Percentiles rank a stretch among this genome's conserved stretches.
These are phyloP conservation scores for Suhomyces pyralidae DNA, from an alignment of 805 yeast genomes.

Conservation along the genomic window DNA sequence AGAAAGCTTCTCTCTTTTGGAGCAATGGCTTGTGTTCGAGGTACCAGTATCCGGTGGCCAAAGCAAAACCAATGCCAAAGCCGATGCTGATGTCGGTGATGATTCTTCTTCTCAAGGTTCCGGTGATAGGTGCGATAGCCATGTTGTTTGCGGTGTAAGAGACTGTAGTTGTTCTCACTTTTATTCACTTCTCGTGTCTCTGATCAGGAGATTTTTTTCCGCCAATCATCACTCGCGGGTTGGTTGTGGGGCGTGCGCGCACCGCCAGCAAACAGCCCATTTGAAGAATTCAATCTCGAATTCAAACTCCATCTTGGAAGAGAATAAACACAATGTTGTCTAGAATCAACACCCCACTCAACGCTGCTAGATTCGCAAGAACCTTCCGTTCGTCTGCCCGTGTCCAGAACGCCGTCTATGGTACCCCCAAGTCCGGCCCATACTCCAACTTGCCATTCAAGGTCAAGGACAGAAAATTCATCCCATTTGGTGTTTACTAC, in stretches of 20 bases:
- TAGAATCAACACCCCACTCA: constrained; percentile 14
- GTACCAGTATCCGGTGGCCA: constrained; percentile 78
- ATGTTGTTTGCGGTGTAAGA: constrained; percentile 27
- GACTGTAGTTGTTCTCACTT: background rate
- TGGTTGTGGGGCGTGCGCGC: background rate
- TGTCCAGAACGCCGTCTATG: constrained; percentile 31
- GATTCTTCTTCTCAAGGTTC: constrained; percentile 77
- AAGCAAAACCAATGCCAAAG: constrained; percentile 53
- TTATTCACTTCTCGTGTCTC: background rate
- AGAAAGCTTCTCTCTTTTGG: constrained; percentile 78
- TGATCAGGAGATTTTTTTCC: constrained; percentile 6
- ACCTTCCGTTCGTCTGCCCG: constrained; percentile 46
- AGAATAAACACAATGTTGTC: too few species aligned
- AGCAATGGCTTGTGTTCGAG: constrained; percentile 76
- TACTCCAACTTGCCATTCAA: constrained; percentile 93
- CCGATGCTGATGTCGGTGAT: constrained; percentile 76
- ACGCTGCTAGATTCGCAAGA: constrained; percentile 20
- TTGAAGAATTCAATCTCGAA: background rate
- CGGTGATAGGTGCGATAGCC: constrained; percentile 86
- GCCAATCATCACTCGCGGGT: constrained; percentile 2
- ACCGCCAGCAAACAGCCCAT: background rate
- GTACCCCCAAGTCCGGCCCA: constrained; percentile 55
- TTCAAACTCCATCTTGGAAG: too few species aligned
- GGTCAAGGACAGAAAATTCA: constrained; percentile 81
- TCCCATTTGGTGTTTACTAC: constrained; percentile 82